Base-by-base conservation (phyloP, 2,329 filamentous ascomycete species). In the Fusarium gaditjirri region DNA sequence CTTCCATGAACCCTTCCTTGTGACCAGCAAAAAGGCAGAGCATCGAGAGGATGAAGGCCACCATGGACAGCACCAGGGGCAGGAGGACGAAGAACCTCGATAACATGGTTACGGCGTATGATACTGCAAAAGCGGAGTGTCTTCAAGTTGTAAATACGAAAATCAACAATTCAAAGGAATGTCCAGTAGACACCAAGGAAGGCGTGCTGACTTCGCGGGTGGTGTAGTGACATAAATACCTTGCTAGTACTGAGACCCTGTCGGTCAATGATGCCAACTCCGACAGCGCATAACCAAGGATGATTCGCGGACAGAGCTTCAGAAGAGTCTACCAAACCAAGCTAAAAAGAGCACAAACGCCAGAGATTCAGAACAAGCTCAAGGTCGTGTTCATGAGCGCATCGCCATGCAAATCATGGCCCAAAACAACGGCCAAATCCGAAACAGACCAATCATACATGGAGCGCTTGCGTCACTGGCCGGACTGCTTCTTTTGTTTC, bases 1-100 rank as follows among this genome's bases (percentile, higher is more conserved):
- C 81, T 63, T 84, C 83, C 80, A 84, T 81, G 60, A 84, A 83
- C 3, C 83, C 83, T 61, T 81, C 71, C 44, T 83, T 76, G 44
- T 80, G 79, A 19, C 83, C 83, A 36, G 83, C 79, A 68, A 84
- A 83, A 33, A 84, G 79, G 53, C 78, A 78, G n/a, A 84, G 75
- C 46, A 80, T 79, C 21, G 80, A 79, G 23, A 84, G 79, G 41
- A 84, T 76, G 63, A 84, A 81, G 39, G 78, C 80, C 70, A 80
- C 79, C 44, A 84, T 74, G 65, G 80, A 79, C 42, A 83, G 72
- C 31, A 79, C 72, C 69, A 84, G 62, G 53, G 83, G 83, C 25
- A 84, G 41, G 36, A 84, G 64, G 38, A 82, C 75, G 42, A 78
- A 63, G 41, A 81, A 76, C 62, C 77, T 75, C 31, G 73, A 77